Base-by-base conservation (phyloP, 2,329 filamentous ascomycete genomes). In the Apiospora saccharicola region DNA sequence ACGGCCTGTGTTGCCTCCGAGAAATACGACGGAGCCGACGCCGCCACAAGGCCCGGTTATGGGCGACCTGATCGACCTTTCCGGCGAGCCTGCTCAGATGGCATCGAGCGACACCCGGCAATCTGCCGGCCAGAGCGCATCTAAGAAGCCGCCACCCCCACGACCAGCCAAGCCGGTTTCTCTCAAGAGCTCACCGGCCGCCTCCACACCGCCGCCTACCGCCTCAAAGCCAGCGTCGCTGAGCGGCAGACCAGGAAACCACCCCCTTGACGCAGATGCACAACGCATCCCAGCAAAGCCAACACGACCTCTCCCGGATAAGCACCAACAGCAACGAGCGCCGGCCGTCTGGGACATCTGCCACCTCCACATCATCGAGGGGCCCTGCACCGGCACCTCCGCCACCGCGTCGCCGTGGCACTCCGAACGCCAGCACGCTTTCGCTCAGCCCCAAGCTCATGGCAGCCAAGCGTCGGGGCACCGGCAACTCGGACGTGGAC, bases 31-130 rank as follows among this genome's bases (percentile, higher is more conserved):
- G 37, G 76, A 74, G 37, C 74, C 75, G 16, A 73, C 75, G 7
- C 78, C 79, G n/a, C 74, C 78, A 0, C 68, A 79, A 2, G 83
- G 82, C 14, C 85, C 82, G 13, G 78, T 79, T n/a, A 89, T 88
- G 83, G 90, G 88, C 1, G 88, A 86, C 6, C 78, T 92, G 51
- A 91, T 92, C 43, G 90, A 92, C 77, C 83, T 92, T 46, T 87
- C 87, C 0, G 87, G 89, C 19, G 87, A 90, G 70, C 84, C 87
- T 0, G 81, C 83, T 67, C 80, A 83, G 47, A 77, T 77, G 2
- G 81, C 76, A 4, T 71, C 82, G 0, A 81, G 84, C 67, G 78
- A 83, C 30, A 78, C 83, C 6, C 79, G 76, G 13, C 78, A 79
- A 44, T 75, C 82, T 3, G 74, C 78, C 24, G 79, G 41, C 69